These are phyloP conservation scores for Ustilago hordei DNA, from an alignment of 1,284 basidiomycete species.

Conservation along the genomic window DNA sequence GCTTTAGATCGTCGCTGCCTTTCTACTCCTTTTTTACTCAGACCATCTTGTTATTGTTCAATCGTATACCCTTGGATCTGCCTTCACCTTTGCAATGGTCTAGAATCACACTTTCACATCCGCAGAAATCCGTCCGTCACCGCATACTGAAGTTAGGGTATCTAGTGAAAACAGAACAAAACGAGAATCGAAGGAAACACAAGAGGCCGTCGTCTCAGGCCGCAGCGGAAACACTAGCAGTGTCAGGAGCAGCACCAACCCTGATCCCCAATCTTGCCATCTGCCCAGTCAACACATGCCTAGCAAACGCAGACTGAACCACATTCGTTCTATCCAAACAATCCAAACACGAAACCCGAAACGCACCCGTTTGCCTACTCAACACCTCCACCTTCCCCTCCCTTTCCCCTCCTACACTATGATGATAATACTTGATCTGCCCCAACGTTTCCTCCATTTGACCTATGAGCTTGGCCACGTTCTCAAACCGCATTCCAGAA, in stretches of 20 bases:
- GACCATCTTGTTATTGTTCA: background rate
- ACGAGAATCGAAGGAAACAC: background rate
- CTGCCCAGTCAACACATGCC: conserved; percentile 83
- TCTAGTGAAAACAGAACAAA: background rate
- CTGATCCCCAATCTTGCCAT: conserved; percentile 44
- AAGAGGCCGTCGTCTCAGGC: background rate
- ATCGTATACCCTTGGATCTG: conserved; percentile 11
- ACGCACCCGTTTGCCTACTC: conserved; percentile 81
- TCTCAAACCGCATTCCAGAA: conserved; percentile 77
- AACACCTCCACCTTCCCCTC: conserved; percentile 74
- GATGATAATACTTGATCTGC: conserved; percentile 74
- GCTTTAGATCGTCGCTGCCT: conserved; percentile 31
- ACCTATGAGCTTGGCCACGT: conserved; percentile 74
- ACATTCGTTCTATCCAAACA: conserved; percentile 98
- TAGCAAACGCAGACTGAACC: conserved; percentile 90
- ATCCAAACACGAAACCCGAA: conserved; percentile 94
- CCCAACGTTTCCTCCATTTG: conserved; percentile 80
- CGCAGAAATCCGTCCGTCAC: background rate
- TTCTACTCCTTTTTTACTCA: background rate
- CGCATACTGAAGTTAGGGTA: background rate
- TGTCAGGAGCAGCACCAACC: conserved; percentile 8
- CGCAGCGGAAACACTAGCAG: background rate
- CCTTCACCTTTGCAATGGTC: background rate
- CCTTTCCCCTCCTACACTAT: conserved; percentile 30
- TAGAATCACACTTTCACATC: background rate